phyloP scores from a whole-genome alignment of 225 moss, liverwort and hornwort species.

The Anthoceros angustus region DNA sequence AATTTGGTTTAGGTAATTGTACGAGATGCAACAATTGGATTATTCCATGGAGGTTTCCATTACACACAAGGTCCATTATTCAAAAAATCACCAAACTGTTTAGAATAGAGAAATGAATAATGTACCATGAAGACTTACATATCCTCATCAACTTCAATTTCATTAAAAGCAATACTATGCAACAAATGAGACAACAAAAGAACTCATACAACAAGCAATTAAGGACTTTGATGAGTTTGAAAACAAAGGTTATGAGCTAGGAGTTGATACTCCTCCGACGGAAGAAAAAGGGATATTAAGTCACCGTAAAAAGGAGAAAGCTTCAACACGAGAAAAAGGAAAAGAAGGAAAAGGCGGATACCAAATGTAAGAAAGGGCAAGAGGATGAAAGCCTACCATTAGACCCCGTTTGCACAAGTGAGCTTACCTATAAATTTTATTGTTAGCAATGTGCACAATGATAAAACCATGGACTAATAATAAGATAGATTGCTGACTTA shows the following conservation, averaged over 20 bases:
- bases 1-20: neutral
- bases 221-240: neutral
- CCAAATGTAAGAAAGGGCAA: neutral
- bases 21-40: constrained; percentile 4
- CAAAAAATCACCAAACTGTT: neutral
- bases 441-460: no score
- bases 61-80: neutral
- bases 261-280: neutral
- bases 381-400: neutral
- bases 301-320: neutral
- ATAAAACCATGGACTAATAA: no score
- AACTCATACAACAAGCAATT: neutral
- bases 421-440: no score
- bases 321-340: neutral
- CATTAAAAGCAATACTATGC: neutral
- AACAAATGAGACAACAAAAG: neutral
- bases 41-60: constrained; percentile 1
- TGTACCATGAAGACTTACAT: neutral
- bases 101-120: neutral
- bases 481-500: no score
- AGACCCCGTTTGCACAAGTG: neutral
- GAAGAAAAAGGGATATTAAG: neutral
- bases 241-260: neutral
- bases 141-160: neutral
- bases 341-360: neutral